Evolutionary conservation across 164 flowering plant species (phyloP).

Genomic region (Paratinospora sagittata): DNA sequence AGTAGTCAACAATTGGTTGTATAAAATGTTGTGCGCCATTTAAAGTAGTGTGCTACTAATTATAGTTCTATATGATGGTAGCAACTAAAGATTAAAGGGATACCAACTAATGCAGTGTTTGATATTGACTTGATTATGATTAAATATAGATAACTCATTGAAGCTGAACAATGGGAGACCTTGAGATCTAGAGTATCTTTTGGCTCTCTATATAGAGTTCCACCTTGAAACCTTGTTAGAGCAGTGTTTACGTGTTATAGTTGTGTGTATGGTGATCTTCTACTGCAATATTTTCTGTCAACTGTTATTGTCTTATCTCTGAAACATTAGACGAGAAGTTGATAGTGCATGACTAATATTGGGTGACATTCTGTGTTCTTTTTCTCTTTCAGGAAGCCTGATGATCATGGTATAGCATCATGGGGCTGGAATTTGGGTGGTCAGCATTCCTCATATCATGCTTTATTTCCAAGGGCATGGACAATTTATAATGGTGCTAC

Average conservation of each 20-base stretch:
- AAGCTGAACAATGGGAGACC: no score
- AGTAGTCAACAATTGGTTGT: no score
- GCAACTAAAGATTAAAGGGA: not conserved
- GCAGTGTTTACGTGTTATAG: no score
- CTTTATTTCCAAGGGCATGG: slow-evolving; percentile 98
- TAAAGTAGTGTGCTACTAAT: not conserved
- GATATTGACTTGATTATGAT: not conserved
- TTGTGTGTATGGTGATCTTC: not conserved
- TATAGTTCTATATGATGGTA: not conserved
- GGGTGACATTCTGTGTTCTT: not conserved
- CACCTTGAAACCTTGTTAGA: no score
- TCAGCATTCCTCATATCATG: slow-evolving; percentile 97
- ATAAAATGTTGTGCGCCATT: not conserved
- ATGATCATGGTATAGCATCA: slow-evolving; percentile 82
- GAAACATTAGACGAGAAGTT: not conserved
- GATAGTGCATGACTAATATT: not conserved
- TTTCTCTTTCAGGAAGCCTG: slow-evolving; percentile 46
- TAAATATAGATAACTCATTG: not conserved
- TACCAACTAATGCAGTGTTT: not conserved
- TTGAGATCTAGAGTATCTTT: no score
- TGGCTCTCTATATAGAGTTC: no score
- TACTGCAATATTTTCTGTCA: not conserved
- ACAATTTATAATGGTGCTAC: slow-evolving; percentile 85
- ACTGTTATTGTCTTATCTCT: not conserved
- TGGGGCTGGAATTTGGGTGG: slow-evolving; percentile 99